Evolutionary conservation across 148 eudicot genomes (phyloP), one percentile per base, ranked within the genome.

Genomic region (Persicaria maculosa): DNA sequence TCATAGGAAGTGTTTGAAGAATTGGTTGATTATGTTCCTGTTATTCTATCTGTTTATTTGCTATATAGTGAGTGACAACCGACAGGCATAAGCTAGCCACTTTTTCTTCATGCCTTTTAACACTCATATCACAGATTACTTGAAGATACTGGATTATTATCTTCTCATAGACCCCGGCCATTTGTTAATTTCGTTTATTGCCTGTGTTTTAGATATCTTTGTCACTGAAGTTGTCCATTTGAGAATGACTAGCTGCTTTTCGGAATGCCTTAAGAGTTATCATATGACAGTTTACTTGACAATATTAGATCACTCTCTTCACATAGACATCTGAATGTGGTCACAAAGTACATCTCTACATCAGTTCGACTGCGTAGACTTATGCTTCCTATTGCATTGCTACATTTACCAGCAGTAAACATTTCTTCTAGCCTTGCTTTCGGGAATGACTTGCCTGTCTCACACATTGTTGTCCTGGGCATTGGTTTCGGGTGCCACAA

Each of bases 391-490:
- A 22, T 59, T 22, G 25, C 43, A 59, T 59, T 9, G 67, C 67
- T 59, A 59, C 67, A 59, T 59, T 31, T 25, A 59, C 67, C 0
- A 22, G 67, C 43, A 22, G 40, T 40, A 59, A 57, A 59, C 67
- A 59, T 59, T 14, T 20, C 5, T 15, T 65, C 47, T 65, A 36
- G 46, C 14, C 43, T 64, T 64, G 69, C 45, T 22, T 64, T 64
- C 68, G 10, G 6, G 12, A 62, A 36, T 55, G 11, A 7, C 14
- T n/a, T 36, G 45, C 43, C 11, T 9, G 1, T 15, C 1, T 65
- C 20, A 65, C 70, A 65, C 70, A 65, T 65, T 65, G 70, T 20
- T 65, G 70, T 65, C 70, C 15, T 65, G 70, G 19, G 17, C 70
- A 65, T 65, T 20, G 9, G 70, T 64, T 40, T 64, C 75, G 14